Percentiles rank a stretch among this genome's conserved stretches.
Evolutionary conservation across 225 moss, liverwort and hornwort genomes (phyloP).

Genomic region (Sphagnum contortum): DNA sequence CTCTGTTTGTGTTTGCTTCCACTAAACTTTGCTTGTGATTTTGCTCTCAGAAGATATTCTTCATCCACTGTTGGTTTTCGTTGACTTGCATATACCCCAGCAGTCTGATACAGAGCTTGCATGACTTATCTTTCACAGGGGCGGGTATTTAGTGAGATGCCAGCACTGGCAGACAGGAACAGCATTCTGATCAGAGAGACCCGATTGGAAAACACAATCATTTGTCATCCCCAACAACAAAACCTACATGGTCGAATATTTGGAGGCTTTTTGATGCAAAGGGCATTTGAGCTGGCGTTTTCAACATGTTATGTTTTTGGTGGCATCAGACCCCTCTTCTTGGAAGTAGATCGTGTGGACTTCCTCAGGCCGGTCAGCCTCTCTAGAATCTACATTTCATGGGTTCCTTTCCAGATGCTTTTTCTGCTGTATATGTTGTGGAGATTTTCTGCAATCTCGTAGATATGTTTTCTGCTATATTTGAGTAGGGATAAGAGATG

Average conservation of each 20-base stretch:
- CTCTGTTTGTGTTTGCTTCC: too few relatives aligned
- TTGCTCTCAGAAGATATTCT: too few relatives aligned
- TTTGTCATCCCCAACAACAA: constrained; percentile 92
- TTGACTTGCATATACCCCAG: too few relatives aligned
- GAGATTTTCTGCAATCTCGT: too few relatives aligned
- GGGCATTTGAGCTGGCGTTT: constrained; percentile 86
- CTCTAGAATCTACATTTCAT: neutral
- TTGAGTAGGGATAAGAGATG: too few relatives aligned
- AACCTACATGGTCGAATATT: constrained; percentile 98
- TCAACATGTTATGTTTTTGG: constrained; percentile 90
- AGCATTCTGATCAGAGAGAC: constrained; percentile 85
- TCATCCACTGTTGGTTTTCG: too few relatives aligned
- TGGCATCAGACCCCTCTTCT: constrained; percentile 65
- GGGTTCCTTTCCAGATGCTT: too few relatives aligned
- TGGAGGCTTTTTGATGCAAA: constrained; percentile 91
- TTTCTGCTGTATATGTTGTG: too few relatives aligned
- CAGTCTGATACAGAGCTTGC: constrained; percentile 1
- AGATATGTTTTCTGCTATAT: too few relatives aligned
- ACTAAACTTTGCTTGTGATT: too few relatives aligned
- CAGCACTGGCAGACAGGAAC: constrained; percentile 83
- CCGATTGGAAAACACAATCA: constrained; percentile 78
- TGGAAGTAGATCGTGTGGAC: constrained; percentile 95
- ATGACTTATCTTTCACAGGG: constrained; percentile 46
- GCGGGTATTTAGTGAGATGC: constrained; percentile 81
- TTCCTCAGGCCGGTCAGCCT: constrained; percentile 73